Evolutionary conservation across 305 asterid species (phyloP), one percentile per base, ranked within the genome.

Genomic region (Ilex paraguariensis): DNA sequence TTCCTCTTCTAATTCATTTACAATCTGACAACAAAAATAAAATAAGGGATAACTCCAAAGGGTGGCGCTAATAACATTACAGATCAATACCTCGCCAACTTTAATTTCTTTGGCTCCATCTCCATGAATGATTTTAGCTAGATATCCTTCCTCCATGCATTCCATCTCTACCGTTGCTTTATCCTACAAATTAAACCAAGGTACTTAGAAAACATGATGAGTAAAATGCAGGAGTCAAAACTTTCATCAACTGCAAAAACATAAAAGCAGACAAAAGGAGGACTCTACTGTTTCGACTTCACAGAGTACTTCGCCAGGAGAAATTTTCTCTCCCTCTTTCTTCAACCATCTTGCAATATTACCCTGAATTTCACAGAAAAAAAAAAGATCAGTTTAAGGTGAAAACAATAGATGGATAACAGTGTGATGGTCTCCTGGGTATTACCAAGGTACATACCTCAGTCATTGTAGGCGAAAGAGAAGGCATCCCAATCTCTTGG

Each of bases 121-220:
- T 28, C 85, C 91, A 0, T 69, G 89, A 62, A 94, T 28, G 62
- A 94, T 94, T 84, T 91, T 91, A 69, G 99, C 99, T 56, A 94
- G 88, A 78, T 82, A 94, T 54, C 99, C 99, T 57, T 94, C 99
- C 77, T 94, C 99, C 99, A 94, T 94, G 83, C 98, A 86, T 67
- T 94, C 99, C 99, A 94, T 86, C 72, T 94, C 99, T 31, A 94
- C 99, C 0, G 98, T 94, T 46, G 99, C 99, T 74, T 94, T 94
- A 73, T 94, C 99, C 99, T 94, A 68, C 42, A 57, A 67, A 63
- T 59, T 10, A 57, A 72, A 61, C 14, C 31, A 56, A 54, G 59
- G 63, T n/a, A 13, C 36, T 67, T 46, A 68, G 10, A 39, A 17
- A 44, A 66, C 44, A 65, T 52, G 57, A 59, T 28, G 46, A 46